A percentile compares a stretch with the other conserved stretches of the same genome.
Evolutionary conservation across 176 grass and related monocot species (phyloP).

Genomic region (Hordeum marinum): DNA sequence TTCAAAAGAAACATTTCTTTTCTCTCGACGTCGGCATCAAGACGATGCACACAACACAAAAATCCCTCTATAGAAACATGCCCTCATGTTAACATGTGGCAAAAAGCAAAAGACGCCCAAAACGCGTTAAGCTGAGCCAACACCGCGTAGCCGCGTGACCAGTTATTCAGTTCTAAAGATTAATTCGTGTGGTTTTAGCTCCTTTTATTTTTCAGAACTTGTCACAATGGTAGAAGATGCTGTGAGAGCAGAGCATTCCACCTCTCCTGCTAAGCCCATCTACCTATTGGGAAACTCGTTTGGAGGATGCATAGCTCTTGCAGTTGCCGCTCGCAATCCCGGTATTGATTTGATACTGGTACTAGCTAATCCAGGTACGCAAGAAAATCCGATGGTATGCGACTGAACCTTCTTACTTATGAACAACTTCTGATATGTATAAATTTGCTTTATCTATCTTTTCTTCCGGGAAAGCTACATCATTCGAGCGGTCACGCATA

Average conservation of each 20-base stretch:
- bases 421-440: background rate
- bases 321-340: slow-evolving; percentile 65
- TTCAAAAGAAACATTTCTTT: background rate
- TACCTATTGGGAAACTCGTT: slow-evolving; percentile 73
- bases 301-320: slow-evolving; percentile 77
- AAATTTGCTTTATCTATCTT: background rate
- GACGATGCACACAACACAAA: background rate
- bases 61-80: background rate
- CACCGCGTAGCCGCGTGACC: too few species aligned
- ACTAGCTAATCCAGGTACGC: slow-evolving; percentile 59
- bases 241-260: slow-evolving; percentile 41
- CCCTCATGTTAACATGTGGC: background rate
- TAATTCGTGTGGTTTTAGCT: slow-evolving; percentile 22
- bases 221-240: slow-evolving; percentile 62
- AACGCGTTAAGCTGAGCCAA: background rate
- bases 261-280: slow-evolving; percentile 55
- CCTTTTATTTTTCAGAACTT: slow-evolving; percentile 54
- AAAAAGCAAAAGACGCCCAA: background rate
- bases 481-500: slow-evolving; percentile 53
- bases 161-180: background rate
- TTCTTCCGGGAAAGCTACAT: slow-evolving; percentile 45
- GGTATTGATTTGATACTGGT: slow-evolving; percentile 56
- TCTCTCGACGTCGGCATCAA: background rate
- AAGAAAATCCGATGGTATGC: background rate
- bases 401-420: background rate